A percentile compares a stretch with the other conserved stretches of the same genome.
Evolutionary conservation across 441 rosid species (phyloP).

Genomic region (Melastoma candidum): DNA sequence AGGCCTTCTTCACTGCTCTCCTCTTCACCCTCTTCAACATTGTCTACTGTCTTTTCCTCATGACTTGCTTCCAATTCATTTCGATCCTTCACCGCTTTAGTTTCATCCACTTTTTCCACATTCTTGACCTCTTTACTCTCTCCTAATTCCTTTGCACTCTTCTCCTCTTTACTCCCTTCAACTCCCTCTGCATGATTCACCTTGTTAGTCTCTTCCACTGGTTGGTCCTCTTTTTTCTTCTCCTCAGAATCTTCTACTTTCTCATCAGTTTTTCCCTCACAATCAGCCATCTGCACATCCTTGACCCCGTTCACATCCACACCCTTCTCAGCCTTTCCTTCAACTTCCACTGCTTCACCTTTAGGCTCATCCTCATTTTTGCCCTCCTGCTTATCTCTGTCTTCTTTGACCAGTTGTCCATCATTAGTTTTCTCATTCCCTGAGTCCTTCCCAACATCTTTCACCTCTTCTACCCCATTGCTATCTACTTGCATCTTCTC

Average conservation of each 20-base stretch:
- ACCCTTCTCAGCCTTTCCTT: constrained; percentile 4
- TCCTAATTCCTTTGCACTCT: constrained; percentile 11
- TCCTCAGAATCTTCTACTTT: constrained; percentile 1
- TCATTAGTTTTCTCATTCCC: constrained; percentile 23
- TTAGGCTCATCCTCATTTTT: constrained; percentile 17
- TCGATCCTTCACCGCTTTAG: constrained; percentile 14
- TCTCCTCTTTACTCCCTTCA: constrained; percentile 17
- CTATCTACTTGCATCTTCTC: constrained; percentile 24
- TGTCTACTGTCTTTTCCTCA: too few relatives aligned
- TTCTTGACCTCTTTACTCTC: constrained; percentile 17
- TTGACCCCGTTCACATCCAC: not conserved
- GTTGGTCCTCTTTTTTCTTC: constrained; percentile 14
- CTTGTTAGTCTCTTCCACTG: constrained; percentile 15
- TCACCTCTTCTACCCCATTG: constrained; percentile 22
- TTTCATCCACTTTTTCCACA: constrained; percentile 4
- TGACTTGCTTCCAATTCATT: too few relatives aligned
- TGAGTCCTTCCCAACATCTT: constrained; percentile 14
- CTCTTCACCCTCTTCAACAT: not conserved
- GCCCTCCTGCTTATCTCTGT: constrained; percentile 1
- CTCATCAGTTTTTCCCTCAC: not conserved
- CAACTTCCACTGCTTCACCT: constrained; percentile 13
- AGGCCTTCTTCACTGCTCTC: constrained; percentile 3
- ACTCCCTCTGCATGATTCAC: constrained; percentile 12
- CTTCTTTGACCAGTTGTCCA: constrained; percentile 5
- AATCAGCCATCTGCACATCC: constrained; percentile 11